Base-by-base conservation (phyloP, 2,329 filamentous ascomycete genomes). In the Ambrosiella cleistominuta region DNA sequence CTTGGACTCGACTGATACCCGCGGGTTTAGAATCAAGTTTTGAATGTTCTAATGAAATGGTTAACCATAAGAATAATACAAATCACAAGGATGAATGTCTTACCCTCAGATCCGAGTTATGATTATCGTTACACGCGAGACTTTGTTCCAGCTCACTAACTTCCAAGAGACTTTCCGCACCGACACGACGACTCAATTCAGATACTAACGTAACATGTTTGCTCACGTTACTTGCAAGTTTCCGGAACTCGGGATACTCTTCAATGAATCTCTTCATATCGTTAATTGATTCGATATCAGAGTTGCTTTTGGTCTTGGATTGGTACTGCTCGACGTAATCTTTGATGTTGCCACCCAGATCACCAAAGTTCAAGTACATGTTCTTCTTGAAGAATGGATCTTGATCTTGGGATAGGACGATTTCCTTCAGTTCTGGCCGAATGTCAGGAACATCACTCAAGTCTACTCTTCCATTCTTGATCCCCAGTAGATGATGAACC, bases 251-350 rank as follows among this genome's bases (percentile, higher is more conserved):
- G 1, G 93, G 93, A 67, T 97, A 98, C 66, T 98, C 93, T 70
- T 98, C 93, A 58, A 98, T 94, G 65, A 98, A 98, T 49, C 90
- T 87, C 70, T 98, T 98, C 94, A 98, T 98, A 68, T 98, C 93
- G 58, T 85, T 79, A 67, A 98, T 97, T 13, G 91, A 96, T 67
- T 98, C 93, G 61, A 98, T 90, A 67, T 95, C 93, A 68, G 89
- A 87, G 65, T 84, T 95, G 65, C 85, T 95, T 67, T 97, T 91
- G n/a, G 91, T 95, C 69, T 95, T 96, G 11, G 86, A 88, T 65
- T 97, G 93, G 66, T 97, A 98, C 67, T 97, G 93, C 67, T 95
- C 90, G 58, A 98, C 93, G 65, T 98, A 98, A 59, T 96, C 90
- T 69, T 97, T 97, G 67, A 96, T 95, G 64, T 94, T 96, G 45